A percentile compares a stretch with the other conserved stretches of the same genome.
Evolutionary conservation across 2,329 filamentous ascomycete species (phyloP).

Genomic region (Nemania abortiva): DNA sequence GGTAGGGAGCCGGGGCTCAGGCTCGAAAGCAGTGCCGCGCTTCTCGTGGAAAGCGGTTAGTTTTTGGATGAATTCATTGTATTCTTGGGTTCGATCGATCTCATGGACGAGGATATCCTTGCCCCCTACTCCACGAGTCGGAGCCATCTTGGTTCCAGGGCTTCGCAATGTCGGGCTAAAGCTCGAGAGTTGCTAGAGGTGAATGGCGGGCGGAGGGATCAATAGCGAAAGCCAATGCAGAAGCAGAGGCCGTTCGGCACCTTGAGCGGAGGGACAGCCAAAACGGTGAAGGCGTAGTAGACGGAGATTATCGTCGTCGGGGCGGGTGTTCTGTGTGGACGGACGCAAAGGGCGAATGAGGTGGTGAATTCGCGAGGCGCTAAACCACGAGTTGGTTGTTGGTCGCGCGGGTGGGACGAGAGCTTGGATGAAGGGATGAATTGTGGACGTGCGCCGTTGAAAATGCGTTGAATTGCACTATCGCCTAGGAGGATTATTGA

Average conservation of each 20-base stretch:
- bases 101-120: conserved; percentile 51
- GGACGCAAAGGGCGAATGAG: conserved; percentile 9
- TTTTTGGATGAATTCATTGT: conserved; percentile 81
- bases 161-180: conserved; percentile 26
- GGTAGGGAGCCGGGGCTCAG: conserved; percentile 70
- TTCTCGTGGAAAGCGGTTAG: conserved; percentile 80
- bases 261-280: conserved; percentile 11
- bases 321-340: background rate
- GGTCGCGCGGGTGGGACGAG: conserved; percentile 5
- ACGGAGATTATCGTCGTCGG: background rate
- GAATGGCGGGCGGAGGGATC: conserved; percentile 1
- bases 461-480: conserved; percentile 8
- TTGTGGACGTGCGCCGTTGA: conserved; percentile 13
- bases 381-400: background rate
- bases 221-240: conserved; percentile 31
- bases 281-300: background rate
- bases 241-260: conserved; percentile 31
- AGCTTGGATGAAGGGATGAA: background rate
- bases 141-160: conserved; percentile 46
- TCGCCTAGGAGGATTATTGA: background rate
- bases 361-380: conserved; percentile 2
- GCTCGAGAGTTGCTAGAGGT: conserved; percentile 1
- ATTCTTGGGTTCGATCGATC: conserved; percentile 75
- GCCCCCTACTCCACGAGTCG: conserved; percentile 46
- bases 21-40: conserved; percentile 82